phyloP scores from a whole-genome alignment of 2,329 filamentous ascomycete genomes.

The Colletotrichum shisoi region DNA sequence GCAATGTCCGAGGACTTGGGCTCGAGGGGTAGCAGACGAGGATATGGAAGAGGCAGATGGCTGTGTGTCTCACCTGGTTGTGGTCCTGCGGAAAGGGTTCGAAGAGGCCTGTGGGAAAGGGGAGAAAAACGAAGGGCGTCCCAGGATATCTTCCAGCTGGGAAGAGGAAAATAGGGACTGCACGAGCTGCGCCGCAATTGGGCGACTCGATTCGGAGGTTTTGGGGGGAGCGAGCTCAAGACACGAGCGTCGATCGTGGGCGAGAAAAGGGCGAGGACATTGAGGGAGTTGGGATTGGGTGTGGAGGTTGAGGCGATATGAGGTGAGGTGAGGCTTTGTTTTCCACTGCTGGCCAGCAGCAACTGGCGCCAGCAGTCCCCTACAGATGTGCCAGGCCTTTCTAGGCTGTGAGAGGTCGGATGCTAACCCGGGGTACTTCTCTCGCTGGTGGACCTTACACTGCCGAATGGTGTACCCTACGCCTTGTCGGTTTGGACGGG shows the following conservation, averaged over 20 bases:
- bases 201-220: conserved; percentile 49
- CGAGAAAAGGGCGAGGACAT: conserved; percentile 45
- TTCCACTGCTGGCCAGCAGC: conserved; percentile 42
- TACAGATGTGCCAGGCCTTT: conserved; percentile 9
- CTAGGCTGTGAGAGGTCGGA: neutral
- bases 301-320: conserved; percentile 44
- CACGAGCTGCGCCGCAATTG: conserved; percentile 51
- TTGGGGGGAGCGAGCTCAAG: conserved; percentile 40
- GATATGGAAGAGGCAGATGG: conserved; percentile 26
- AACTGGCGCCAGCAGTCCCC: conserved; percentile 25
- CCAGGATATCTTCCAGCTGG: conserved; percentile 34
- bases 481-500: conserved; percentile 47
- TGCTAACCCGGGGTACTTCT: conserved; percentile 23
- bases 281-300: conserved; percentile 43
- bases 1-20: conserved; percentile 17
- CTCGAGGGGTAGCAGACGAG: conserved; percentile 26
- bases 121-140: conserved; percentile 35
- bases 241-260: conserved; percentile 42
- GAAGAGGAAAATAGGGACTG: conserved; percentile 23
- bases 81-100: conserved; percentile 31
- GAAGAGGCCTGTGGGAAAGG: conserved; percentile 16
- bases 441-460: conserved; percentile 15
- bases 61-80: conserved; percentile 37
- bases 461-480: conserved; percentile 37
- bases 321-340: conserved; percentile 54